phyloP scores from a whole-genome alignment of 164 flowering plant species.

The Annona squamosa region DNA sequence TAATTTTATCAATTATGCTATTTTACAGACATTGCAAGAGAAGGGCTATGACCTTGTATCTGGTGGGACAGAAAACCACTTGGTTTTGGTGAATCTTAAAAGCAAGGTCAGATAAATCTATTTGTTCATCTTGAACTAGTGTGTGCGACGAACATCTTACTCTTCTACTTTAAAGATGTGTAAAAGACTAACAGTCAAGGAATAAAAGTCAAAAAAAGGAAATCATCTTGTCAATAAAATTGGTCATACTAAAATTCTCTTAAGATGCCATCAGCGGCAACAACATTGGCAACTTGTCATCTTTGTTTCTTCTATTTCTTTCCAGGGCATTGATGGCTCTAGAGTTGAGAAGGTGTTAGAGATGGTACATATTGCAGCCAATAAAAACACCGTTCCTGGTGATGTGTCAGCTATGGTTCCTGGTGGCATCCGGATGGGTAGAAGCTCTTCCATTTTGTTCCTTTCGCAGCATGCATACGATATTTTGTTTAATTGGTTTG shows the following conservation, averaged over 20 bases:
- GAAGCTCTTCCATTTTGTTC: neutral
- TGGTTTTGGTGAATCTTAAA: conserved; percentile 78
- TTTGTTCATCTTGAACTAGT: neutral
- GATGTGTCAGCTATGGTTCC: conserved; percentile 96
- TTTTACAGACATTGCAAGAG: conserved; percentile 48
- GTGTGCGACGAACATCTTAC: neutral
- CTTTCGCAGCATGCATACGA: no score
- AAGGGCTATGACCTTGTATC: conserved; percentile 92
- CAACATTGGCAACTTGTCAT: no score
- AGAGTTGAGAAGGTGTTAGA: conserved; percentile 97
- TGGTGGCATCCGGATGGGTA: conserved; percentile 99
- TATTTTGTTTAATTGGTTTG: no score
- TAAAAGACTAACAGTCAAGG: no score
- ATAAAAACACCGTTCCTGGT: conserved; percentile 93
- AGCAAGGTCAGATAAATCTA: conserved; percentile 30
- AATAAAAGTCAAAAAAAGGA: neutral
- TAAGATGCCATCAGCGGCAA: neutral
- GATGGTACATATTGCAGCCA: conserved; percentile 95
- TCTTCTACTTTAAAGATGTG: no score
- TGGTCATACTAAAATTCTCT: neutral
- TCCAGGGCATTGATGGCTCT: conserved; percentile 95
- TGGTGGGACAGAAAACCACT: conserved; percentile 97
- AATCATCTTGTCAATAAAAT: neutral
- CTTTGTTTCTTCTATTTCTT: neutral
- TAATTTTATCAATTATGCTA: neutral